Conservation (phyloP, 768 basidiomycete species). For the Arthromyces matolae region DNA sequence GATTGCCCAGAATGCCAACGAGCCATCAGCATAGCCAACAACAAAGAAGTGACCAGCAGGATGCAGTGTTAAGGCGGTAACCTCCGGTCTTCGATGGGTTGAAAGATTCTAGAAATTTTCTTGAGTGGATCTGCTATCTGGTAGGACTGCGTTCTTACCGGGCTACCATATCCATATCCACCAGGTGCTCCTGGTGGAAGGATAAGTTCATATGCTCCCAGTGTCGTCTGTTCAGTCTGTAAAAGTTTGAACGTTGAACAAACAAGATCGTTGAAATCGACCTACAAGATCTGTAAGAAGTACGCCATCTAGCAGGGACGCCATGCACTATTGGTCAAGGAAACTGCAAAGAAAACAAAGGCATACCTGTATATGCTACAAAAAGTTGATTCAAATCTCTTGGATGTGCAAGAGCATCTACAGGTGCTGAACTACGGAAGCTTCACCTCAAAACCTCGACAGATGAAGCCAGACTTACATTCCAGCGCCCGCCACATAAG, state of each 20-base stretch:
- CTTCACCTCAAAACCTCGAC: background rate
- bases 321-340: background rate
- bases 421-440: constrained; percentile 39
- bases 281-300: constrained; percentile 56
- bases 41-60: constrained; percentile 75
- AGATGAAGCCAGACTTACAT: constrained; percentile 27
- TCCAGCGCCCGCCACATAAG: constrained; percentile 25
- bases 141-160: constrained; percentile 39
- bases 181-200: constrained; percentile 82
- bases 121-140: background rate
- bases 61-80: constrained; percentile 69
- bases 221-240: constrained; percentile 45
- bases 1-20: constrained; percentile 77
- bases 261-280: background rate
- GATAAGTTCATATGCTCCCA: constrained; percentile 64
- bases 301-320: constrained; percentile 48
- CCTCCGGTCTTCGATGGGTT: constrained; percentile 62
- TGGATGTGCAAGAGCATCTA: constrained; percentile 67
- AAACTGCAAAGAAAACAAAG: background rate
- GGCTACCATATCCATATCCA: constrained; percentile 56
- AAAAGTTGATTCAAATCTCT: constrained; percentile 70
- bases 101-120: constrained; percentile 51
- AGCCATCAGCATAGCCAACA: constrained; percentile 79
- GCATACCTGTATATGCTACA: constrained; percentile 68
- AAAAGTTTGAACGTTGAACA: constrained; percentile 3